Conservation (phyloP, 108 stramenopile genomes). For the Licmophora abbreviata region DNA sequence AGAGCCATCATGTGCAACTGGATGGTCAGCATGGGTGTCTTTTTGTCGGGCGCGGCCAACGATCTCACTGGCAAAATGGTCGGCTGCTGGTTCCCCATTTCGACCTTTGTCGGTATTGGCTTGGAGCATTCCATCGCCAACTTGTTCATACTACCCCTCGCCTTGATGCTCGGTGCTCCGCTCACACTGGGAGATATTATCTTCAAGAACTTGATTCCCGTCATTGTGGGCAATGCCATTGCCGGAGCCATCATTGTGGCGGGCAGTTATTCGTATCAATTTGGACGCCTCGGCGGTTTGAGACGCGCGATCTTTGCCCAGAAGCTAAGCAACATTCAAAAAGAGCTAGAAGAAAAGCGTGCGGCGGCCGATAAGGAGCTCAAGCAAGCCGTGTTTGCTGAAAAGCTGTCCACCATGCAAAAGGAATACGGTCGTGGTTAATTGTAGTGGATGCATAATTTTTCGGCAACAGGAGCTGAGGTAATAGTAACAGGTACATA, state of each 20-base stretch:
- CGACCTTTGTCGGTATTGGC: constrained; percentile 28
- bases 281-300: constrained; percentile 13
- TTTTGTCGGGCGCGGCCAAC: constrained; percentile 10
- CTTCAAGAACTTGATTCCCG: constrained; percentile 20
- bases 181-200: constrained; percentile 16
- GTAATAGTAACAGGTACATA: no score
- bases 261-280: constrained; percentile 22
- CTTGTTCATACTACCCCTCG: constrained; percentile 50
- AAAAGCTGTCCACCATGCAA: no score
- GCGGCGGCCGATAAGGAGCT: no score
- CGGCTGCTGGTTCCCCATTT: constrained; percentile 22
- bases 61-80: constrained; percentile 27
- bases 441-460: no score
- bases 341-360: no score
- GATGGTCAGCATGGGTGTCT: constrained; percentile 45
- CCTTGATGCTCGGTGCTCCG: constrained; percentile 10
- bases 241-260: constrained; percentile 22
- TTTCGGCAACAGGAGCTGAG: no score
- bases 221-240: constrained; percentile 18
- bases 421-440: no score
- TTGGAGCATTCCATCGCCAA: constrained; percentile 57
- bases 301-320: constrained; percentile 8
- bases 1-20: constrained; percentile 55
- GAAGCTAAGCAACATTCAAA: no score
- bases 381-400: no score